Evolutionary conservation across 1,284 basidiomycete genomes (phyloP), one percentile per base, ranked within the genome.

Genomic region (Malassezia yamatoensis): DNA sequence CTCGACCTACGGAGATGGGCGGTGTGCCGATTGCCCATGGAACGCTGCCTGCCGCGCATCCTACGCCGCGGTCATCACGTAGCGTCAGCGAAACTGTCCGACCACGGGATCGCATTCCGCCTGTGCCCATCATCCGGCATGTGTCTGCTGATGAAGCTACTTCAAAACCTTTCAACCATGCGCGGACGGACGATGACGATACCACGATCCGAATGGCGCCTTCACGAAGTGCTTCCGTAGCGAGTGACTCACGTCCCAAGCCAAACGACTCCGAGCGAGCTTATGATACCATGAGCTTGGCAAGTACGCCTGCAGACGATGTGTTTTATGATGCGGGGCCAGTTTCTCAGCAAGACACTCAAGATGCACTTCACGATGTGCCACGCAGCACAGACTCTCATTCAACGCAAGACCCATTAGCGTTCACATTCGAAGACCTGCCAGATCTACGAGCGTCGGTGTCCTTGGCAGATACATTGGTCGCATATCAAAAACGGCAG

Each of bases 401-500:
- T 16, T n/a, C 7, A 6, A n/a, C 24, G 6, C 29, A 13, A 7
- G 43, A 45, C 46, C 33, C 35, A 5, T 24, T 36, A 13, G 8
- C 16, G 12, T 48, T 38, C 18, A 34, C 33, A 4, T 38, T 48
- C 46, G 13, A 24, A 7, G 46, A 36, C 46, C 35, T 32, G 46
- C 34, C 18, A 35, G 46, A 48, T 8, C 7, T 48, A 20, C 45
- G n/a, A 35, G 45, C 45, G 32, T 35, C 45, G 21, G 20, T 63
- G 40, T 70, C 67, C 16, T 51, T 72, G 8, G 69, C 69, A 10
- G 69, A 72, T 44, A 70, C 69, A 13, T 63, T 72, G 40, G 21
- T 45, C 12, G 43, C 16, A 3, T 45, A 1, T 18, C 13, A 60
- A 7, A 64, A 59, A 45, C 43, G 20, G 4, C 33, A 7, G 6